A percentile compares a stretch with the other conserved stretches of the same genome.
These are phyloP conservation scores for Volvariella surrecta DNA, from an alignment of 1,284 basidiomycete species.

Conservation along the genomic window DNA sequence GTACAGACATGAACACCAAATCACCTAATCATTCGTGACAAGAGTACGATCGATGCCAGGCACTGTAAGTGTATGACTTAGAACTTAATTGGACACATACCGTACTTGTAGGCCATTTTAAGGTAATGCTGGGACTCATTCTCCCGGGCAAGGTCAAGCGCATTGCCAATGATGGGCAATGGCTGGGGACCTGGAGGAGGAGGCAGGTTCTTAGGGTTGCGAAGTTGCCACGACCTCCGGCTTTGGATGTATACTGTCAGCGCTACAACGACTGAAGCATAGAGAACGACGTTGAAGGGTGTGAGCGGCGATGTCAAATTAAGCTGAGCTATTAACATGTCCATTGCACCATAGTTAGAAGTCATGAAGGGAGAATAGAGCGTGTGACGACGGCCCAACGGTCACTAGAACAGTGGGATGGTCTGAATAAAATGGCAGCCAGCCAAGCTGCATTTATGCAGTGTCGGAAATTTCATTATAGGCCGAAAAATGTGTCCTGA, in stretches of 20 bases:
- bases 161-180: conserved; percentile 34
- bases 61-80: not conserved
- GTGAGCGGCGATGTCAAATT: too few species aligned
- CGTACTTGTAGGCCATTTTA: conserved; percentile 26
- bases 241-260: not conserved
- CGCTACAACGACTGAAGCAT: too few species aligned
- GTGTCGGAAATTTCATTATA: too few species aligned
- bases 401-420: too few species aligned
- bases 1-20: conserved; percentile 32
- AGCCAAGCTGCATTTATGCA: too few species aligned
- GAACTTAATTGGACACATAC: conserved; percentile 13
- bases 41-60: not conserved
- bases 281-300: too few species aligned
- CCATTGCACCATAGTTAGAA: too few species aligned
- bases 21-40: conserved; percentile 20
- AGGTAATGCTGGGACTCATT: conserved; percentile 26
- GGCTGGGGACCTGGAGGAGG: conserved; percentile 37
- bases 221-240: conserved; percentile 7
- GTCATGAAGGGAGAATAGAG: too few species aligned
- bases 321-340: too few species aligned
- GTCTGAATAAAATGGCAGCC: too few species aligned
- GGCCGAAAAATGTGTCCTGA: too few species aligned
- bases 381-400: too few species aligned
- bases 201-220: conserved; percentile 18
- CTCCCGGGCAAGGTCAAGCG: conserved; percentile 30